Conservation (phyloP, 108 stramenopile species). For the Skeletonema potamos region DNA sequence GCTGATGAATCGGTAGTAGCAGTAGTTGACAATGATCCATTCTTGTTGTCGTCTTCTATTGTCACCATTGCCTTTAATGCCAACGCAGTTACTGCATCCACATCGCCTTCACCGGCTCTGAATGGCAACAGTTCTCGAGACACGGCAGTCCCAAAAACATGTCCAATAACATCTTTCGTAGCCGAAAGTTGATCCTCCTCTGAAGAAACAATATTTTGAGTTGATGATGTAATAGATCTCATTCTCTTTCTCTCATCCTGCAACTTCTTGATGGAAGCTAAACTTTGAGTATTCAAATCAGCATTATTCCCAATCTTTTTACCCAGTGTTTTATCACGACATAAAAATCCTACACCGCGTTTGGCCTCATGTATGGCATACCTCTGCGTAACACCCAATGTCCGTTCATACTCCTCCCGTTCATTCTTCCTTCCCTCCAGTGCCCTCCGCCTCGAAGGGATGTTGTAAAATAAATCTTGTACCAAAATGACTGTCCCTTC, state of each 20-base stretch:
- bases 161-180: constrained; percentile 75
- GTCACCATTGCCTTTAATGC: constrained; percentile 29
- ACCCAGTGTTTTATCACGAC: constrained; percentile 56
- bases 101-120: constrained; percentile 40
- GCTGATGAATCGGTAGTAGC: background rate
- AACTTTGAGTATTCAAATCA: constrained; percentile 70
- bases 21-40: constrained; percentile 3
- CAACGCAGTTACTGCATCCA: constrained; percentile 19
- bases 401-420: constrained; percentile 85
- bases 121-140: constrained; percentile 52
- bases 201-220: background rate
- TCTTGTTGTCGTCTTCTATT: constrained; percentile 3
- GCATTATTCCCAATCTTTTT: constrained; percentile 5
- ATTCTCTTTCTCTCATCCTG: constrained; percentile 25
- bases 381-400: constrained; percentile 81
- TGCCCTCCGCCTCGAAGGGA: constrained; percentile 83
- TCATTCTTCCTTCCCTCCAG: constrained; percentile 56
- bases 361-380: constrained; percentile 91
- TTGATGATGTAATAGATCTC: background rate
- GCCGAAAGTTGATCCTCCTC: constrained; percentile 36
- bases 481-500: constrained; percentile 92
- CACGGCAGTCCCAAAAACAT: constrained; percentile 72
- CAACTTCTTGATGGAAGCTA: constrained; percentile 48
- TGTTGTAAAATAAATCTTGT: constrained; percentile 96
- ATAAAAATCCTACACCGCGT: constrained; percentile 84